Percentiles rank a stretch among this genome's conserved stretches.
phyloP scores from a whole-genome alignment of 2,329 filamentous ascomycete species.

The Sporothrix schenckii region DNA sequence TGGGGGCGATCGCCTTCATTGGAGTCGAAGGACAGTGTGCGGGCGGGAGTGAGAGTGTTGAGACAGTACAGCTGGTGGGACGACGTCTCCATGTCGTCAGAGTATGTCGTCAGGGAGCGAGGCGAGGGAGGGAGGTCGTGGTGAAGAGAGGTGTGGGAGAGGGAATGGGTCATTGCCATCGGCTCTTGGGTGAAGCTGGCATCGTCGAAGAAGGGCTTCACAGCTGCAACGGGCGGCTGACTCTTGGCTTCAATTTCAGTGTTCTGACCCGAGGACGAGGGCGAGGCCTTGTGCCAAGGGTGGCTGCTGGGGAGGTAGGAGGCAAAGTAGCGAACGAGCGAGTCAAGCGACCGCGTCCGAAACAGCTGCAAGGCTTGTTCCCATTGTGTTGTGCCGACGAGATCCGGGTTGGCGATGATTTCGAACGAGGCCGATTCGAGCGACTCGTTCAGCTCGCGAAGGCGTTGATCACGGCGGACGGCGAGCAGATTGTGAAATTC shows the following conservation, averaged over 20 bases:
- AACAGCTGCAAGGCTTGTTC: constrained; percentile 62
- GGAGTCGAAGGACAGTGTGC: constrained; percentile 56
- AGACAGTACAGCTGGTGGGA: constrained; percentile 44
- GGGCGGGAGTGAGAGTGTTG: constrained; percentile 47
- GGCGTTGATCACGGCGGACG: constrained; percentile 57
- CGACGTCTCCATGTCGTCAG: constrained; percentile 49
- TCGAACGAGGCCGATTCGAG: constrained; percentile 62
- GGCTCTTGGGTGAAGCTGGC: constrained; percentile 53
- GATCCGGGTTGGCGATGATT: constrained; percentile 62
- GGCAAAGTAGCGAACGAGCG: constrained; percentile 62
- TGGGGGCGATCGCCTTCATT: constrained; percentile 47
- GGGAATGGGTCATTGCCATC: constrained; percentile 39
- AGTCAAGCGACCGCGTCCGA: constrained; percentile 61
- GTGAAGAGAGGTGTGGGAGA: constrained; percentile 36
- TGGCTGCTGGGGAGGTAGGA: constrained; percentile 60
- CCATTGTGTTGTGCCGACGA: constrained; percentile 64
- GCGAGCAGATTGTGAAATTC: constrained; percentile 60
- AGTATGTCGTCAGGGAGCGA: constrained; percentile 55
- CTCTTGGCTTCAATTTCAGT: not conserved
- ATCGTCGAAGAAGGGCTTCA: constrained; percentile 49
- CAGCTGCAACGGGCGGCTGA: constrained; percentile 34
- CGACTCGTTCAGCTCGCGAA: constrained; percentile 58
- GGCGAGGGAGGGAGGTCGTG: constrained; percentile 51
- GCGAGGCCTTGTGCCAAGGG: constrained; percentile 47
- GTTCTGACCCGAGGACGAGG: constrained; percentile 35